These are phyloP conservation scores for Omphalotus olearius DNA, from an alignment of 1,284 basidiomycete genomes.

Conservation along the genomic window DNA sequence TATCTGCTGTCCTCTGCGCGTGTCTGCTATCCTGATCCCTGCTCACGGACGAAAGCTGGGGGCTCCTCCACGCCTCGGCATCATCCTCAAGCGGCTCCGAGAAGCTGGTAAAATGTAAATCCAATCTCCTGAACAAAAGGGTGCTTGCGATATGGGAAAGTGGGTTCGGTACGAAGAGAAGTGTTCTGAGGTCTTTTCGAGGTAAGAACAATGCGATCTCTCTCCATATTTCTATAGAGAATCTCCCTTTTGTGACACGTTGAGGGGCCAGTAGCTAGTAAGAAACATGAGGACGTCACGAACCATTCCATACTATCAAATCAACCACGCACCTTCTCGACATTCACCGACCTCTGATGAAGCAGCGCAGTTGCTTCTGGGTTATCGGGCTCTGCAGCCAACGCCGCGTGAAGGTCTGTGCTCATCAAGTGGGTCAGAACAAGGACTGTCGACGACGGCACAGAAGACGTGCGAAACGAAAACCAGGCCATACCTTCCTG, in stretches of 20 bases:
- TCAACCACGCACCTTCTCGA: slow-evolving; percentile 34
- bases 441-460: too few relatives aligned
- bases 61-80: slow-evolving; percentile 20
- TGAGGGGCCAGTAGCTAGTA: slow-evolving; percentile 22
- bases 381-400: slow-evolving; percentile 63
- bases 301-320: neutral
- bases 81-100: slow-evolving; percentile 26
- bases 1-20: slow-evolving; percentile 66
- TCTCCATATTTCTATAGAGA: slow-evolving; percentile 69
- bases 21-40: slow-evolving; percentile 38
- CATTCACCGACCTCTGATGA: slow-evolving; percentile 41
- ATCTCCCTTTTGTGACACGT: slow-evolving; percentile 34
- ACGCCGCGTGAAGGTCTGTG: slow-evolving; percentile 60
- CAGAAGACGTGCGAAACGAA: slow-evolving; percentile 9
- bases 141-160: slow-evolving; percentile 66
- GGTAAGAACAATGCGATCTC: slow-evolving; percentile 62
- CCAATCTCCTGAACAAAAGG: slow-evolving; percentile 58
- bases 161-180: slow-evolving; percentile 60
- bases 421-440: too few relatives aligned
- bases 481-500: slow-evolving; percentile 49
- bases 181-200: slow-evolving; percentile 58
- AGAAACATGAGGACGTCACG: neutral
- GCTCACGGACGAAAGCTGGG: neutral
- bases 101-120: slow-evolving; percentile 48
- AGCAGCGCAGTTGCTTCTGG: slow-evolving; percentile 60